These are phyloP conservation scores for Diversispora epigaea DNA, from an alignment of 192 early-diverging fungal genomes.

Conservation along the genomic window DNA sequence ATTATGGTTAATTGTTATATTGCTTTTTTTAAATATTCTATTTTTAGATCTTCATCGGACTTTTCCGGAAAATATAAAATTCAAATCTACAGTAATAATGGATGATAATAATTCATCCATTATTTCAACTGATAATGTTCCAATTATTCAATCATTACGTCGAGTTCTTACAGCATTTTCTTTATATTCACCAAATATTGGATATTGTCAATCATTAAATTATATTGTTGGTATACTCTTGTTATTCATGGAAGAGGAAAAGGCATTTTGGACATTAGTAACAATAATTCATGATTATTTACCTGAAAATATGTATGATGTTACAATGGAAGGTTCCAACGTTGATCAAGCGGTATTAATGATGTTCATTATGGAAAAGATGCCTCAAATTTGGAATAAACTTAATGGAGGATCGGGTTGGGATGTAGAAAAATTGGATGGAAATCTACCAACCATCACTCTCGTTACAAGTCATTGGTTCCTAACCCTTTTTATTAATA, in stretches of 20 bases:
- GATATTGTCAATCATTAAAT: conserved; percentile 84
- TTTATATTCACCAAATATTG: conserved; percentile 68
- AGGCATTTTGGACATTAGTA: conserved; percentile 78
- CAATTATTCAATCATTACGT: conserved; percentile 57
- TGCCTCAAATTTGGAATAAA: conserved; percentile 52
- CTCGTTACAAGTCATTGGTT: conserved; percentile 85
- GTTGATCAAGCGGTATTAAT: conserved; percentile 70
- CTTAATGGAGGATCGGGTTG: conserved; percentile 44
- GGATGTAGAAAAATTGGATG: conserved; percentile 50
- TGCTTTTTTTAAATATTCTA: background rate
- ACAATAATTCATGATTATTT: conserved; percentile 72
- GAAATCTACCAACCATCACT: conserved; percentile 63
- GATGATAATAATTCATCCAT: conserved; percentile 35
- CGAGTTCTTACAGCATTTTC: conserved; percentile 73
- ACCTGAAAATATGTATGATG: conserved; percentile 73
- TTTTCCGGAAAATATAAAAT: conserved; percentile 75
- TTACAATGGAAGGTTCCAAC: conserved; percentile 70
- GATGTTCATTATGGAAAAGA: conserved; percentile 54
- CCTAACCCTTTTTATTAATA: conserved; percentile 75
- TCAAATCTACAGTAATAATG: conserved; percentile 49
- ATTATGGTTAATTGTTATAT: background rate
- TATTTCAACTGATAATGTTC: conserved; percentile 45
- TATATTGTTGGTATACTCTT: conserved; percentile 75
- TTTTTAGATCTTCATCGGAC: conserved; percentile 70
- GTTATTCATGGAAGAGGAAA: conserved; percentile 69